Evolutionary conservation across 345 rosid species (phyloP).

Genomic region (Carallia pectinifolia): DNA sequence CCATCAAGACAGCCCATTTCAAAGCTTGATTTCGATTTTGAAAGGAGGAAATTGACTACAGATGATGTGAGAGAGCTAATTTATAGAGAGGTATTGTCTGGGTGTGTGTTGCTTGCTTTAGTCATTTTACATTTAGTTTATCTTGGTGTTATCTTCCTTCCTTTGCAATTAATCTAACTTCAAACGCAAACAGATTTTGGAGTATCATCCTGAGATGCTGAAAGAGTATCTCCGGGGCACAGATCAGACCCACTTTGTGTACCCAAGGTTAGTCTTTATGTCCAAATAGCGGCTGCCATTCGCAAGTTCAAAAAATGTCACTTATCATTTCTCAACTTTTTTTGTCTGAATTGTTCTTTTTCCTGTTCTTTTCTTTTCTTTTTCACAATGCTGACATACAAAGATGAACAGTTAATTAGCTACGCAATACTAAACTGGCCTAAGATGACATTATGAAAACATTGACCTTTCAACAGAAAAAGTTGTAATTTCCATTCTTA

Average conservation of each 20-base stretch:
- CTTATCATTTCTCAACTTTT: too few relatives aligned
- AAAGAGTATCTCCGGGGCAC: slow-evolving; percentile 48
- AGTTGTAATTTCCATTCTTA: too few relatives aligned
- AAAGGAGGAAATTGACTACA: slow-evolving; percentile 70
- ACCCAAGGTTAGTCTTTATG: slow-evolving; percentile 66
- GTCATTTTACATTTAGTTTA: slow-evolving; percentile 13
- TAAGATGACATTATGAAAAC: too few relatives aligned
- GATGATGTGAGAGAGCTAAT: slow-evolving; percentile 89
- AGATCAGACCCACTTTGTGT: slow-evolving; percentile 76
- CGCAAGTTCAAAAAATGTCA: too few relatives aligned
- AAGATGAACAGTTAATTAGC: too few relatives aligned
- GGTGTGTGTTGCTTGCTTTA: neutral
- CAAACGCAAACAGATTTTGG: slow-evolving; percentile 64
- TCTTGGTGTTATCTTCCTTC: slow-evolving; percentile 5
- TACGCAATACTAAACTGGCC: too few relatives aligned
- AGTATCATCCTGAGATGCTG: slow-evolving; percentile 51
- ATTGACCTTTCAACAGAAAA: too few relatives aligned
- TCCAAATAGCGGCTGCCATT: neutral
- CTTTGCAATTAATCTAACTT: slow-evolving; percentile 15
- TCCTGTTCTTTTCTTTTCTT: too few relatives aligned
- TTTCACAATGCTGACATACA: too few relatives aligned
- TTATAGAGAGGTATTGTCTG: slow-evolving; percentile 75
- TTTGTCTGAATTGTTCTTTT: too few relatives aligned
- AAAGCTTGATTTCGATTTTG: slow-evolving; percentile 86
- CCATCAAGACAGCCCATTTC: slow-evolving; percentile 83